These are phyloP conservation scores for Jackrogersella minutella DNA, from an alignment of 495 filamentous ascomycete genomes.

Conservation along the genomic window DNA sequence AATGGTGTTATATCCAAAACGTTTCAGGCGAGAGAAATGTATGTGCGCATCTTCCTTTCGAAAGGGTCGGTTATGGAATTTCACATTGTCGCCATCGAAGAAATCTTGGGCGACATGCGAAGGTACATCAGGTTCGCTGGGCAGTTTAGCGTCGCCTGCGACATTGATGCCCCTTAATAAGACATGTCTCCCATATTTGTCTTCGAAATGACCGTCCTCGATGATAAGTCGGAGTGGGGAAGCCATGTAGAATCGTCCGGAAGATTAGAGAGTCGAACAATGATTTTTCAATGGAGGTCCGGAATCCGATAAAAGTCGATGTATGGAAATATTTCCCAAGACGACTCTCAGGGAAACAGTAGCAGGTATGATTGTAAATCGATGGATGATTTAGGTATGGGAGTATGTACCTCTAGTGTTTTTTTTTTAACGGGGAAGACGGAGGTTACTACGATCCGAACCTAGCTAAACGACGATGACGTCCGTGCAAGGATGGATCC, in stretches of 20 bases:
- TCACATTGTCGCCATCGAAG: slow-evolving; percentile 91
- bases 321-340: not conserved
- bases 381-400: not conserved
- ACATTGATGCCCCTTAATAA: slow-evolving; percentile 71
- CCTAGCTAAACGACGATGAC: slow-evolving; percentile 26
- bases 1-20: slow-evolving; percentile 94
- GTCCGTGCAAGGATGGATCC: slow-evolving; percentile 11
- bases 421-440: slow-evolving; percentile 16
- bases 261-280: not conserved
- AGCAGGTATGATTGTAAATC: not conserved
- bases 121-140: slow-evolving; percentile 78
- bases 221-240: slow-evolving; percentile 69
- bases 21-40: slow-evolving; percentile 86
- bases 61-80: slow-evolving; percentile 88
- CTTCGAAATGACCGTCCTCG: slow-evolving; percentile 81
- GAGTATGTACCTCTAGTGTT: not conserved
- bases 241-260: slow-evolving; percentile 48
- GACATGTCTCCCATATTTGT: slow-evolving; percentile 62
- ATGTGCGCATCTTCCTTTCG: slow-evolving; percentile 79
- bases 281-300: not conserved
- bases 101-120: slow-evolving; percentile 82
- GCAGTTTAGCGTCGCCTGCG: slow-evolving; percentile 71
- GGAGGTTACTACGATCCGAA: slow-evolving; percentile 16
- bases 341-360: slow-evolving; percentile 4
- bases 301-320: slow-evolving; percentile 6